These are phyloP conservation scores for Cladosporium sp. DNA, from an alignment of 2,329 filamentous ascomycete genomes.

Conservation along the genomic window DNA sequence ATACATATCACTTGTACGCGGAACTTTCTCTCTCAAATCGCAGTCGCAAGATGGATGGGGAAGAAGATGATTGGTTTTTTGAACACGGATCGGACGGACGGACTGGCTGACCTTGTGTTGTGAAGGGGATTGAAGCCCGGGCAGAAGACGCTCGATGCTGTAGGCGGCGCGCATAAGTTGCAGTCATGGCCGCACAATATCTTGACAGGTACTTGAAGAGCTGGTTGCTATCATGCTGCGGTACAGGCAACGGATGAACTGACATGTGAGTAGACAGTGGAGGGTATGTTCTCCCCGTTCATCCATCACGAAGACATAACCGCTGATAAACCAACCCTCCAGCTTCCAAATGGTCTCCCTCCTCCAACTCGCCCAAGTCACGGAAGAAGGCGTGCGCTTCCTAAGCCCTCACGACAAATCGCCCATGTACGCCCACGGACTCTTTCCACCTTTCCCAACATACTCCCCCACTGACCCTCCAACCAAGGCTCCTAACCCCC, in stretches of 20 bases:
- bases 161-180: conserved; percentile 90
- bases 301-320: background rate
- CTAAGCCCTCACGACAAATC: conserved; percentile 93
- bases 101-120: conserved; percentile 7
- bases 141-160: conserved; percentile 78
- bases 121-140: conserved; percentile 80
- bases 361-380: conserved; percentile 87
- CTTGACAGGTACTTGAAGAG: conserved; percentile 60
- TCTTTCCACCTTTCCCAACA: too few relatives aligned
- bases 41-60: background rate
- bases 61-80: background rate
- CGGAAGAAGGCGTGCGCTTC: conserved; percentile 93
- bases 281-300: conserved; percentile 39
- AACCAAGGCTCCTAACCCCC: conserved; percentile 74
- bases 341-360: conserved; percentile 99
- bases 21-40: background rate
- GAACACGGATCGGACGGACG: too few relatives aligned
- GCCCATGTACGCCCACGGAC: conserved; percentile 64
- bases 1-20: conserved; percentile 83
- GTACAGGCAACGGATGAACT: conserved; percentile 5
- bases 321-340: conserved; percentile 18
- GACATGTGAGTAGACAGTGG: conserved; percentile 41
- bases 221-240: background rate
- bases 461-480: background rate
- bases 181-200: conserved; percentile 97